phyloP scores from a whole-genome alignment of 148 eudicot genomes.

The Chenopodium berlandieri region DNA sequence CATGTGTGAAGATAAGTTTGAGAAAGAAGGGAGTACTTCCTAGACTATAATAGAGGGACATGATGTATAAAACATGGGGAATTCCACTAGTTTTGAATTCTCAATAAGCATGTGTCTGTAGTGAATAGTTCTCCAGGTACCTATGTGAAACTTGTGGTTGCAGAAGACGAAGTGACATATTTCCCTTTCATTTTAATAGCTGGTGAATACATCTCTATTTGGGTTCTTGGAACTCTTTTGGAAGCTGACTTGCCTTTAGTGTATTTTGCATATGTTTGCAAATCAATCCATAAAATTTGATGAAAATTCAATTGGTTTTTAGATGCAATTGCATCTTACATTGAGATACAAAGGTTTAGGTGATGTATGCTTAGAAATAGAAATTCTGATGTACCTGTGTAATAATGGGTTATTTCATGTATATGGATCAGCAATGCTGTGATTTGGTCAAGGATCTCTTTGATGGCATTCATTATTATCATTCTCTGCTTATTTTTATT shows the following conservation, averaged over 20 bases:
- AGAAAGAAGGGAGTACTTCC: neutral
- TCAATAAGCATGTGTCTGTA: neutral
- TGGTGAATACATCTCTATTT: neutral
- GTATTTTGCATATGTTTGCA: neutral
- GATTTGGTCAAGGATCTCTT: neutral
- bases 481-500: neutral
- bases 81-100: neutral
- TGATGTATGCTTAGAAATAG: no score
- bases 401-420: neutral
- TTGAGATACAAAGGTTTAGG: no score
- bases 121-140: neutral
- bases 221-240: neutral
- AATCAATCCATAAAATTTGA: neutral
- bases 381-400: neutral
- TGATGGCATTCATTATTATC: neutral
- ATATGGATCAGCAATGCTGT: neutral
- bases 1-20: neutral
- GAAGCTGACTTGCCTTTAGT: conserved; percentile 8
- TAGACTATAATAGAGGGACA: neutral
- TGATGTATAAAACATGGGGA: neutral
- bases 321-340: neutral
- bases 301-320: neutral
- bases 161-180: neutral
- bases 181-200: no score
- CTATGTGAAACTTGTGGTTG: neutral